Evolutionary conservation across 176 grass and related monocot genomes (phyloP).

Genomic region (Phragmites australis): DNA sequence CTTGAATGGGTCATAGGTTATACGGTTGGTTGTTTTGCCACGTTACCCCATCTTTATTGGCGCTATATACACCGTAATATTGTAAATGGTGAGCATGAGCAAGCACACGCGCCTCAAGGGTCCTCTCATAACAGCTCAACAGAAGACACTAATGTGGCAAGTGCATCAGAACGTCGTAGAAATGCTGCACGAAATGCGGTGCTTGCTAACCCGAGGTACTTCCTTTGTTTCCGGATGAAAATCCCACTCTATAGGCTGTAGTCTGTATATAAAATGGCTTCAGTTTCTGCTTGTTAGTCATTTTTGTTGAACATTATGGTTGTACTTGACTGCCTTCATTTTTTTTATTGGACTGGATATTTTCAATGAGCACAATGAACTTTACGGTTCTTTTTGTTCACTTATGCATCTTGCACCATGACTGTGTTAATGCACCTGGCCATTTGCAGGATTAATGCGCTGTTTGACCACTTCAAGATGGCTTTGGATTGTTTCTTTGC

Average conservation of each 20-base stretch:
- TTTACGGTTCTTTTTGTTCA: not conserved
- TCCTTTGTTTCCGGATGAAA: not conserved
- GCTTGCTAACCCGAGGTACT: constrained; percentile 76
- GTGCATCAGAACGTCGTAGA: constrained; percentile 48
- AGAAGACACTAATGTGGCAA: constrained; percentile 42
- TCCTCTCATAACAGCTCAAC: constrained; percentile 52
- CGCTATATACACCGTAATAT: constrained; percentile 81
- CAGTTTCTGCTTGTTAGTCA: not conserved
- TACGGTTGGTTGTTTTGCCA: constrained; percentile 81
- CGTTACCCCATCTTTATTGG: constrained; percentile 96
- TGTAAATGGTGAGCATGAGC: constrained; percentile 54
- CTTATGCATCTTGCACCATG: constrained; percentile 14
- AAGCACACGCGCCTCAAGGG: constrained; percentile 38
- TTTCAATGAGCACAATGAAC: not conserved
- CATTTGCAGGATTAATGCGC: constrained; percentile 76
- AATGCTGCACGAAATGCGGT: constrained; percentile 63
- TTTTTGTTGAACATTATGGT: not conserved
- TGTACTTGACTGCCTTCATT: not conserved
- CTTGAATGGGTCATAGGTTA: constrained; percentile 95
- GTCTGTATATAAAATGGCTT: not conserved
- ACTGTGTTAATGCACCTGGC: constrained; percentile 8
- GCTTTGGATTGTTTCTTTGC: constrained; percentile 97
- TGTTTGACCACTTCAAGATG: constrained; percentile 99
- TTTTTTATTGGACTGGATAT: not conserved
- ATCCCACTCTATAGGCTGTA: not conserved